A percentile compares a stretch with the other conserved stretches of the same genome.
phyloP scores from a whole-genome alignment of 345 rosid species.

The Raphanus raphanistrum region DNA sequence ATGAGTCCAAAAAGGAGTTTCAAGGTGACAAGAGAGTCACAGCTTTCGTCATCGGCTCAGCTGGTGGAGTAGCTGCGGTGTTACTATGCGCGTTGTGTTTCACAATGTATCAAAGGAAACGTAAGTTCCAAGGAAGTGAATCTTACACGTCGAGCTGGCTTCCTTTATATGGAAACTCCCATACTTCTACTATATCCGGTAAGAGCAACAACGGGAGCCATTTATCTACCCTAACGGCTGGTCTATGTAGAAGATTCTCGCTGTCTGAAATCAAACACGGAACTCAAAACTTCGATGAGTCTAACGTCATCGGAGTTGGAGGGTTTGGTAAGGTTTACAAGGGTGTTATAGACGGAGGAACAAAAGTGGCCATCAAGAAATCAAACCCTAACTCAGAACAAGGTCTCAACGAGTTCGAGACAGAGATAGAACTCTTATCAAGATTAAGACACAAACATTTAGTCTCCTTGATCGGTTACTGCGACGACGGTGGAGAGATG shows the following conservation, averaged over 20 bases:
- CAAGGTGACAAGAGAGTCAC: constrained; percentile 33
- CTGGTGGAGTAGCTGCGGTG: constrained; percentile 61
- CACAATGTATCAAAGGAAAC: constrained; percentile 43
- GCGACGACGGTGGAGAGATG: constrained; percentile 84
- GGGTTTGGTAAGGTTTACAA: constrained; percentile 92
- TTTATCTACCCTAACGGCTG: constrained; percentile 55
- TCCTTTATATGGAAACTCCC: constrained; percentile 58
- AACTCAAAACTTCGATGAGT: constrained; percentile 65
- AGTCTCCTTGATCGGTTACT: constrained; percentile 82
- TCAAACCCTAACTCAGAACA: constrained; percentile 82
- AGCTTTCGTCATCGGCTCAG: constrained; percentile 47
- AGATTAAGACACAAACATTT: constrained; percentile 85
- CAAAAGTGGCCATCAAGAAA: constrained; percentile 69
- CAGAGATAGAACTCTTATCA: constrained; percentile 83
- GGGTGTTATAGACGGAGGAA: constrained; percentile 57
- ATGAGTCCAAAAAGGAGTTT: constrained; percentile 10
- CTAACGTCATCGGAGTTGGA: constrained; percentile 74
- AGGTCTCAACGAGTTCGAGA: constrained; percentile 77
- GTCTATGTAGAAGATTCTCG: constrained; percentile 72
- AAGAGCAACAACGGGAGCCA: constrained; percentile 49
- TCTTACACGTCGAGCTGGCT: constrained; percentile 67
- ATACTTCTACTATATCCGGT: constrained; percentile 52
- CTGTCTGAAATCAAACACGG: constrained; percentile 59
- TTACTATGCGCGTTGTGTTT: constrained; percentile 54
- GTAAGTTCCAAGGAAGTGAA: constrained; percentile 33